Evolutionary conservation across 1,139 yeast genomes (phyloP), one percentile per base, ranked within the genome.

Genomic region (Protomyces inouyei): DNA sequence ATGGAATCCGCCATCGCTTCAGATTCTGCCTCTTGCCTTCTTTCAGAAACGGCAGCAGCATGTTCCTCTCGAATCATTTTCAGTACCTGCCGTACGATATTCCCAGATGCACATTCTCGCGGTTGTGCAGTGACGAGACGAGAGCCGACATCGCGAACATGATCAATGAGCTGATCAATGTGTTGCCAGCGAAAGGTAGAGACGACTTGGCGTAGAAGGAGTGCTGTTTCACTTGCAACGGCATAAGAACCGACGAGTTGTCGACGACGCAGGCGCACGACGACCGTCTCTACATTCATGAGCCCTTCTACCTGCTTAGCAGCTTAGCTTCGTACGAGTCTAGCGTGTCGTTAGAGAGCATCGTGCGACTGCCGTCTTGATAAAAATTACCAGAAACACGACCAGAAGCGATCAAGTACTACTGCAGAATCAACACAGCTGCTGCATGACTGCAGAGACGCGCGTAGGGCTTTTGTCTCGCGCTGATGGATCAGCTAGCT

Each of bases 171-270:
- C 68, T 88, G 91, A 67, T 83, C 85, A 9, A 89, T 84, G 66
- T 85, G 83, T 53, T 83, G 79, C 97, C 98, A 93, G 73, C 96
- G 81, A 3, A 93, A 90, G 2, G 90, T 88, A 0, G 98, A 89
- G 23, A 92, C 86, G 59, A 90, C 95, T 74, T 97, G 83, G 84
- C 90, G 87, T 69, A 93, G 77, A 61, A 93, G 79, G 70, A 90
- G 95, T 18, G 97, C 86, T 6, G 97, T 88, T 66, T 88, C 93
- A 59, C 90, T 78, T 0, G 98, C 98, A 60, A 90, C 88, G 36
- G 80, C 81, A 71, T 86, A 85, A 38, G 95, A 88, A 1, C 90
- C 93, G 5, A 79, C 76, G 57, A 88, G 79, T 72, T 88, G 92
- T 65, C 90, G 85, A 67, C 96, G 84, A 73, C 87, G 87, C 32